phyloP scores from a whole-genome alignment of 2,329 filamentous ascomycete species.

The Colletotrichum limetticola region DNA sequence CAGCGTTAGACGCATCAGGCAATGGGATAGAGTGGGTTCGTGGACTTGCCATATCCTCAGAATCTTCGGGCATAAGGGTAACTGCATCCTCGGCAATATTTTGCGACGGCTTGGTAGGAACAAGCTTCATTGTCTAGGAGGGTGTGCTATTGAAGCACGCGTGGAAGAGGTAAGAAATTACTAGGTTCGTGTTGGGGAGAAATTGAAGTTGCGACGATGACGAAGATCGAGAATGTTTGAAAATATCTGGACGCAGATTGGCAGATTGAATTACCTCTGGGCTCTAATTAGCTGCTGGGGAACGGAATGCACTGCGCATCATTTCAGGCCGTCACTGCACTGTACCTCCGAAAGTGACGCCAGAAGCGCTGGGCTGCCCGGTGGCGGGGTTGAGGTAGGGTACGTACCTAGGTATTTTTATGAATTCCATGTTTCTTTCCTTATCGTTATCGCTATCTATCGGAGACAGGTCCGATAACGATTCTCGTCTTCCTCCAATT shows the following conservation, averaged over 20 bases:
- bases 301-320: background rate
- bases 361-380: background rate
- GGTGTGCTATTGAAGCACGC: background rate
- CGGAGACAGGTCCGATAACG: background rate
- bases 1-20: background rate
- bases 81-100: constrained; percentile 53
- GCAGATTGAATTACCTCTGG: background rate
- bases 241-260: constrained; percentile 30
- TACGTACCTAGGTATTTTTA: background rate
- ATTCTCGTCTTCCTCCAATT: background rate
- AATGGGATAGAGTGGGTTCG: background rate
- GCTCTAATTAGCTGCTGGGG: background rate
- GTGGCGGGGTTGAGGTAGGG: background rate
- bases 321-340: background rate
- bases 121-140: constrained; percentile 47
- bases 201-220: background rate
- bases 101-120: constrained; percentile 49
- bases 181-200: background rate
- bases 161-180: too few species aligned
- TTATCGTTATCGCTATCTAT: background rate
- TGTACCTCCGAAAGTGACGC: background rate
- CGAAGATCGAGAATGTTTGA: background rate
- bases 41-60: constrained; percentile 56
- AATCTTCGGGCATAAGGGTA: constrained; percentile 55
- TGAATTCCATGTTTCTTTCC: background rate